These are phyloP conservation scores for Celoporthe dispersa DNA, from an alignment of 2,329 filamentous ascomycete genomes.

Conservation along the genomic window DNA sequence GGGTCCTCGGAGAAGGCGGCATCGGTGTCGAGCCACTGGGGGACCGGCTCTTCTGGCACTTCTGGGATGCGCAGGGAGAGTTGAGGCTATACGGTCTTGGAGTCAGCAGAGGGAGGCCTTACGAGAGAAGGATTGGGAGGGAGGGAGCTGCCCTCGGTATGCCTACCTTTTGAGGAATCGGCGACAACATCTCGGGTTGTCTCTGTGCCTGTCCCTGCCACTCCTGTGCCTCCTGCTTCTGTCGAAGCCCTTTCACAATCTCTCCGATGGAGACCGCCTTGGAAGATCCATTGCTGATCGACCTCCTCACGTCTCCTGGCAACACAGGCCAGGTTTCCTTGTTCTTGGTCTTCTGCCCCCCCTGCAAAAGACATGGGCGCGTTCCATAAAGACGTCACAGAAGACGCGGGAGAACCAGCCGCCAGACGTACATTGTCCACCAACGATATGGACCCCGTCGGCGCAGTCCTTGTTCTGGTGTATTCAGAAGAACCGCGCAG, in stretches of 20 bases:
- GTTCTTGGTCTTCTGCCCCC: not conserved
- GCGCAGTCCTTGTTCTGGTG: not conserved
- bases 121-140: not conserved
- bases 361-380: not conserved
- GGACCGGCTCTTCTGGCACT: not conserved
- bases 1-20: not conserved
- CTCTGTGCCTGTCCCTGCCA: not conserved
- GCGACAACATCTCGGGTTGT: constrained; percentile 12
- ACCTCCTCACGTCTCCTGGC: constrained; percentile 10
- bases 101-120: not conserved
- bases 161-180: constrained; percentile 18
- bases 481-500: not conserved
- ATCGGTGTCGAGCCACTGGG: not conserved
- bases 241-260: not conserved
- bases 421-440: not conserved
- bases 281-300: not conserved
- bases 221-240: constrained; percentile 6
- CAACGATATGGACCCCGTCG: not conserved
- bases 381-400: not conserved
- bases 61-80: constrained; percentile 18
- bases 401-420: constrained; percentile 7
- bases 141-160: not conserved
- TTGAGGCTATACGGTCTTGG: not conserved
- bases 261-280: constrained; percentile 2
- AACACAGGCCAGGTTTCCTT: not conserved